phyloP scores from a whole-genome alignment of 1,284 basidiomycete species.

The Rhodotorula mucilaginosa region DNA sequence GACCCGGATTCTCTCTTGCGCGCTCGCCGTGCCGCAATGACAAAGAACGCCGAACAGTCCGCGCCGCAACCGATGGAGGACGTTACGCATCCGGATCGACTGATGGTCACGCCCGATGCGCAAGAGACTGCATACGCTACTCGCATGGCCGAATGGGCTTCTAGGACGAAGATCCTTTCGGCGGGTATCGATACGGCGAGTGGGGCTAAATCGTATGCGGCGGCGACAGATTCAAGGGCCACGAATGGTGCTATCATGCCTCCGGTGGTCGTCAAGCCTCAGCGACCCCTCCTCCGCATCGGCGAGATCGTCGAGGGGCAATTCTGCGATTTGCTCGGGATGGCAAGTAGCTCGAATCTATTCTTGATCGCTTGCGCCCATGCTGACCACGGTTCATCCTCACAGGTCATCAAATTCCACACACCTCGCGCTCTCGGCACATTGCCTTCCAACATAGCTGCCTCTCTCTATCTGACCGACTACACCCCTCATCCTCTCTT shows the following conservation, averaged over 20 bases:
- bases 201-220: too few species aligned
- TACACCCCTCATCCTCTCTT: conserved; percentile 15
- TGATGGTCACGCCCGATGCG: too few species aligned
- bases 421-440: background rate
- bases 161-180: too few species aligned
- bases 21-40: background rate
- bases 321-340: conserved; percentile 17
- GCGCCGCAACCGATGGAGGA: too few species aligned
- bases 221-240: background rate
- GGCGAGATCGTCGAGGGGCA: conserved; percentile 3
- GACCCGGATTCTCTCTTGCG: background rate
- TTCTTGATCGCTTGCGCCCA: background rate
- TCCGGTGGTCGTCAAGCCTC: too few species aligned
- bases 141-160: too few species aligned
- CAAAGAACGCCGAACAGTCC: background rate
- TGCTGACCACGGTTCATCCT: background rate
- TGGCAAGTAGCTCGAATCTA: background rate
- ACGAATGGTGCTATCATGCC: background rate
- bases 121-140: too few species aligned
- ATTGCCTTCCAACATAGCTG: background rate
- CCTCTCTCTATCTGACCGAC: conserved; percentile 23
- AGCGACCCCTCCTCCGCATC: background rate
- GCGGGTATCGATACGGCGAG: too few species aligned
- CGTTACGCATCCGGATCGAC: too few species aligned
- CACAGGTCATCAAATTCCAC: conserved; percentile 7